Conservation (phyloP, 192 early-diverging fungal genomes). For the Entomortierella parvispora region DNA sequence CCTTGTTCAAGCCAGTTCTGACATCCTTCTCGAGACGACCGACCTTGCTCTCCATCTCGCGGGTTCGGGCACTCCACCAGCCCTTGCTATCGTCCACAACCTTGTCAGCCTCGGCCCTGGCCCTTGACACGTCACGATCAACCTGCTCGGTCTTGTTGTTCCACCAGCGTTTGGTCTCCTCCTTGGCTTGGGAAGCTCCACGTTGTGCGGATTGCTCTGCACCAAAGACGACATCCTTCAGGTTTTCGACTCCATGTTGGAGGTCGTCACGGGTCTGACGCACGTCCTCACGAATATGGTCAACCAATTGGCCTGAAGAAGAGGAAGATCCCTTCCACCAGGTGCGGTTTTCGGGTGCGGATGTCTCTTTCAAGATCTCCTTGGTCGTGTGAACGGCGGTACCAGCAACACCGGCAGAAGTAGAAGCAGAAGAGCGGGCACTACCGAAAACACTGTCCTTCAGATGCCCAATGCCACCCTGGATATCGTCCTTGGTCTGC, state of each 20-base stretch:
- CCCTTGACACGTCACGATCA: not conserved
- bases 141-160: too few relatives aligned
- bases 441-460: not conserved
- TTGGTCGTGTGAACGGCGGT: not conserved
- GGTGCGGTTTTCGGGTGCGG: not conserved
- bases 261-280: conserved; percentile 22
- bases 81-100: not conserved
- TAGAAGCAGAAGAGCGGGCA: too few relatives aligned
- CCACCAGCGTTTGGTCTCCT: too few relatives aligned
- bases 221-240: conserved; percentile 33
- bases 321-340: conserved; percentile 3
- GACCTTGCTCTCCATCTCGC: conserved; percentile 9
- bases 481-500: conserved; percentile 7
- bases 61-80: conserved; percentile 21
- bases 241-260: conserved; percentile 14
- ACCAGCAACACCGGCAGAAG: too few relatives aligned
- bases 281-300: conserved; percentile 39
- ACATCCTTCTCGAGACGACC: conserved; percentile 4
- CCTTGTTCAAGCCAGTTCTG: conserved; percentile 23
- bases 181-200: not conserved
- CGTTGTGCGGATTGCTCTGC: conserved; percentile 13
- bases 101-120: conserved; percentile 15
- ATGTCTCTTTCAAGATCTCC: not conserved
- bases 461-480: not conserved
- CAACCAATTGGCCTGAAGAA: conserved; percentile 13